Base-by-base conservation (phyloP, 495 filamentous ascomycete species). In the Aspergillus nanangensis region DNA sequence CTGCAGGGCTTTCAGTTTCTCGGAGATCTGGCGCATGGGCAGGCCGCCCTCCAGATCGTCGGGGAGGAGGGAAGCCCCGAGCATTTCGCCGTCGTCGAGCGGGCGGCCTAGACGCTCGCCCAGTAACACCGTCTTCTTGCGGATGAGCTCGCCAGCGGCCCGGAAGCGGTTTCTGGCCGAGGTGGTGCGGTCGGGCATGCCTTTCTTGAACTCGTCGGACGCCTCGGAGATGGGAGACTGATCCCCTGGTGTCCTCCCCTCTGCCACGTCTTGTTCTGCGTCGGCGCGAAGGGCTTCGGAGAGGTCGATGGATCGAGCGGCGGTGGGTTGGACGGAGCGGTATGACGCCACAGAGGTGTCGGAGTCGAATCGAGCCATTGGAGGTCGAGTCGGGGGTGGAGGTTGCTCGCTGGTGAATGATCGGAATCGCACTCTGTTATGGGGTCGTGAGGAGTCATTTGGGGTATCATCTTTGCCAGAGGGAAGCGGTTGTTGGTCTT, bases 21-120 rank as follows among this genome's bases (percentile, higher is more conserved):
- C 50, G 0, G 48, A 56, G 17, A 51, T 41, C 29, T 61, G 45
- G 24, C 54, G 49, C 5, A 58, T 46, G 1, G 63, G 57, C 10
- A 61, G 44, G 8, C 47, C 56, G 29, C 46, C 53, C 5, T 66
- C 66, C 2, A 66, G 40, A 38, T 69, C 66, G 20, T 69, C 66
- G 4, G 66, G 68, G 8, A 69, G 38, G 20, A 63, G 44, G 1
- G 63, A 60, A 0, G 65, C 57, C 8, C 56, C 59, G 20, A 72
- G 46, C 7, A 61, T 55, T 45, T 68, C 69, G 14, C 66, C 69
- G 10, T 69, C 69, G 29, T 72, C 66, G 9, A 49, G 32, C 2
- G 65, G 60, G 17, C 69, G 66, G 47, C 69, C 66, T n/a, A 72
- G 60, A 8, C 63, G 60, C 41, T 72, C 66, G 0, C 55, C 56